A percentile compares a stretch with the other conserved stretches of the same genome.
These are phyloP conservation scores for Saturnispora mendoncae DNA, from an alignment of 805 yeast genomes.

Conservation along the genomic window DNA sequence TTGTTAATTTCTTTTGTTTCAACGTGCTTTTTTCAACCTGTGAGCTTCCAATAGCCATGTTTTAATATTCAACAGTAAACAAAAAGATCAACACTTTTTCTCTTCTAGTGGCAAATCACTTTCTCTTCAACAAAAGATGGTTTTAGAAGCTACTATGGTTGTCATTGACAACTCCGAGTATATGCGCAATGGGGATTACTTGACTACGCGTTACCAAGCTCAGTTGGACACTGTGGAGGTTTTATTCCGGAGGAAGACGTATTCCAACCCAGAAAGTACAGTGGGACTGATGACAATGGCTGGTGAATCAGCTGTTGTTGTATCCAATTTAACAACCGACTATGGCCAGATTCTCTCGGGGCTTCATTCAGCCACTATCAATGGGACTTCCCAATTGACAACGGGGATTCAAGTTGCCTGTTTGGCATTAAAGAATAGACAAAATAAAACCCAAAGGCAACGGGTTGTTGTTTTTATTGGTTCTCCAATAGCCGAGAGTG, in stretches of 20 bases:
- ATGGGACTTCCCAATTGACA: conserved; percentile 58
- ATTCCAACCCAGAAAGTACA: conserved; percentile 86
- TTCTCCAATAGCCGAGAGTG: conserved; percentile 64
- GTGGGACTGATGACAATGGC: conserved; percentile 88
- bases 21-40: background rate
- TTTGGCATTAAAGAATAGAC: conserved; percentile 90
- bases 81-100: background rate
- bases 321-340: conserved; percentile 80
- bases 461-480: conserved; percentile 87
- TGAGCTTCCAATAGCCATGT: background rate
- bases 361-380: conserved; percentile 65
- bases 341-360: conserved; percentile 81
- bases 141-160: conserved; percentile 91
- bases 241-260: conserved; percentile 77
- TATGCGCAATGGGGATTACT: conserved; percentile 91
- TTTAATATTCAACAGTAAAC: background rate
- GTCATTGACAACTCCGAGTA: conserved; percentile 93
- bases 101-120: conserved; percentile 4
- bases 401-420: conserved; percentile 91
- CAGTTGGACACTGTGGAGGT: conserved; percentile 84
- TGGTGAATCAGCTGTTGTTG: conserved; percentile 78
- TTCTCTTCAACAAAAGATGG: conserved; percentile 43
- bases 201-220: conserved; percentile 82
- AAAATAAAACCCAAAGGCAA: conserved; percentile 85
- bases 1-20: conserved; percentile 19